phyloP scores from a whole-genome alignment of 768 basidiomycete species.

The Lyophyllum shimeji region DNA sequence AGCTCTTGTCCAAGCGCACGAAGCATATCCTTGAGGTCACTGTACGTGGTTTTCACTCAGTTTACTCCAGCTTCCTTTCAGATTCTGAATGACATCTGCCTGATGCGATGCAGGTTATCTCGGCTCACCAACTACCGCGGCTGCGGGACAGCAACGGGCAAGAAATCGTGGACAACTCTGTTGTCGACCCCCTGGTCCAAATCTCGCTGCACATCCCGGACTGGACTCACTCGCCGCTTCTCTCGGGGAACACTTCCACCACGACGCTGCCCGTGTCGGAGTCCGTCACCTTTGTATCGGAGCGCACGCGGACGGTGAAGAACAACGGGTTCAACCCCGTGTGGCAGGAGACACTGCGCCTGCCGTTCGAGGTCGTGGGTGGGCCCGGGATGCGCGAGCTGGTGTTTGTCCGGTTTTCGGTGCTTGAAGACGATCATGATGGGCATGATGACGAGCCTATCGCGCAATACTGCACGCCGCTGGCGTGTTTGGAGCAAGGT shows the following conservation, averaged over 20 bases:
- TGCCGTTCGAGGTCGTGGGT: conserved; percentile 77
- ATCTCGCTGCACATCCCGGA: conserved; percentile 77
- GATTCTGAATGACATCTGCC: too few species aligned
- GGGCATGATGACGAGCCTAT: conserved; percentile 64
- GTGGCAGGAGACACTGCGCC: conserved; percentile 70
- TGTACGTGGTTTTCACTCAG: conserved; percentile 28
- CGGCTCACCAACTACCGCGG: conserved; percentile 86
- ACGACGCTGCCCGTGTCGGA: conserved; percentile 12
- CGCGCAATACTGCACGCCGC: conserved; percentile 69
- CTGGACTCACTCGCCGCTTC: conserved; percentile 43
- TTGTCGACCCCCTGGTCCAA: conserved; percentile 77
- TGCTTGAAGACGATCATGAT: conserved; percentile 59
- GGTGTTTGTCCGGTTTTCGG: conserved; percentile 78
- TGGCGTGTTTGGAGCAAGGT: conserved; percentile 78
- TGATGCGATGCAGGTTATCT: conserved; percentile 46
- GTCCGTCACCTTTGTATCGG: conserved; percentile 31
- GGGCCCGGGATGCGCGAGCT: conserved; percentile 79
- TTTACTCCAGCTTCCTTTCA: too few species aligned
- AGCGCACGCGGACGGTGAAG: conserved; percentile 63
- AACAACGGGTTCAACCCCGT: conserved; percentile 93
- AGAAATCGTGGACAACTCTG: conserved; percentile 56
- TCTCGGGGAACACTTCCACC: too few species aligned
- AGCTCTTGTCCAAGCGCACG: conserved; percentile 49
- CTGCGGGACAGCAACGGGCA: conserved; percentile 61
- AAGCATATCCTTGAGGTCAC: conserved; percentile 65